These are phyloP conservation scores for Pythium insidiosum DNA, from an alignment of 352 stramenopile genomes.

Conservation along the genomic window DNA sequence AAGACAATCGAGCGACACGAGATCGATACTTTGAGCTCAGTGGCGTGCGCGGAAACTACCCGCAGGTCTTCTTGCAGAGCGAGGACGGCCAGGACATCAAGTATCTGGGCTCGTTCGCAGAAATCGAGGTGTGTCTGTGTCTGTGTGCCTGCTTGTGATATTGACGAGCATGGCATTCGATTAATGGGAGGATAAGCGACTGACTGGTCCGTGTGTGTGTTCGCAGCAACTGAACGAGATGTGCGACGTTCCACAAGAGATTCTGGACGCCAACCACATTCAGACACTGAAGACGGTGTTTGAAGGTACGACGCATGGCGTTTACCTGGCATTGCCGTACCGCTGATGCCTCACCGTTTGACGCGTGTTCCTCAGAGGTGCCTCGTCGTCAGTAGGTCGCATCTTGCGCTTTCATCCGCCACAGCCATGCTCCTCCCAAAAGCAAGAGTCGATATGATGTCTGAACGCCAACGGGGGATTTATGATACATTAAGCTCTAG, in stretches of 20 bases:
- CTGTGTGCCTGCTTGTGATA: too few relatives aligned
- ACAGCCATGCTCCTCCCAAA: too few relatives aligned
- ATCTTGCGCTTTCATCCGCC: too few relatives aligned
- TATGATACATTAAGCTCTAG: too few relatives aligned
- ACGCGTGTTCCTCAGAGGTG: too few relatives aligned
- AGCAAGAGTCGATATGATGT: too few relatives aligned
- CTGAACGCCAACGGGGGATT: too few relatives aligned
- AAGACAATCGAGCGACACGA: conserved; percentile 68
- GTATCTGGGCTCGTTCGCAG: conserved; percentile 75
- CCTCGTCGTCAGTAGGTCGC: too few relatives aligned
- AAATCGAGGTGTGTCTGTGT: conserved; percentile 82
- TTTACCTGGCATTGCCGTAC: too few relatives aligned
- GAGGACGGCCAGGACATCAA: conserved; percentile 27
- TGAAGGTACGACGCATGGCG: conserved; percentile 31
- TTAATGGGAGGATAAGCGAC: background rate
- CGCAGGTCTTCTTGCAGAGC: conserved; percentile 78
- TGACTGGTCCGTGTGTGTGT: background rate
- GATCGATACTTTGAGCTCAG: conserved; percentile 75
- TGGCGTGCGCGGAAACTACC: conserved; percentile 77
- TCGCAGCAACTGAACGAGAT: conserved; percentile 75
- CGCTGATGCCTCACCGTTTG: too few relatives aligned
- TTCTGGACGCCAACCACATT: conserved; percentile 74
- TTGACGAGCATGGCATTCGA: background rate
- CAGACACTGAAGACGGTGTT: conserved; percentile 66
- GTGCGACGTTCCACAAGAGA: conserved; percentile 66